Conservation (phyloP, 352 stramenopile genomes). For the Globisporangium abappressorium region DNA sequence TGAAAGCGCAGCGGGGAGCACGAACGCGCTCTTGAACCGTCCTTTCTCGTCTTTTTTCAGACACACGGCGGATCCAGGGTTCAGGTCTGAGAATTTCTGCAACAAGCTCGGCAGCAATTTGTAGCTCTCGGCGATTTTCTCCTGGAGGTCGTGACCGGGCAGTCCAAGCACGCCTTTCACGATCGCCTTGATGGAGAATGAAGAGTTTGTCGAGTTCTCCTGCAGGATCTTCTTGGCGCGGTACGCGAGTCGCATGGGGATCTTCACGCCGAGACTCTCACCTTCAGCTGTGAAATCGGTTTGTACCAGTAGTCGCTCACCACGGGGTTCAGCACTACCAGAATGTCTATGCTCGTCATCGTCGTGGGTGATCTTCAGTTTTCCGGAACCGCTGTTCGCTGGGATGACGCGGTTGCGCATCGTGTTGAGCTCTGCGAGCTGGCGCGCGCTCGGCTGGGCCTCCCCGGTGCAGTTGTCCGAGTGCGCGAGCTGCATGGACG, state of each 20-base stretch:
- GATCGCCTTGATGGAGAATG: slow-evolving; percentile 69
- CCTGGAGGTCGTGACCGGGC: slow-evolving; percentile 62
- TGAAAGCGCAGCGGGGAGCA: slow-evolving; percentile 61
- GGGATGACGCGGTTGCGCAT: slow-evolving; percentile 67
- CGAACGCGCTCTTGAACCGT: slow-evolving; percentile 69
- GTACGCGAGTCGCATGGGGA: slow-evolving; percentile 21
- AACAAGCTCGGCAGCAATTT: slow-evolving; percentile 78
- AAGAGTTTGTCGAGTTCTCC: slow-evolving; percentile 42
- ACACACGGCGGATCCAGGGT: slow-evolving; percentile 52
- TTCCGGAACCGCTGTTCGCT: slow-evolving; percentile 30
- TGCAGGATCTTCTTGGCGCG: slow-evolving; percentile 23
- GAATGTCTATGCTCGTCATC: not conserved
- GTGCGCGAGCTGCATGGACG: slow-evolving; percentile 83
- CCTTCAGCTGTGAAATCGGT: slow-evolving; percentile 16
- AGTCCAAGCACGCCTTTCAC: slow-evolving; percentile 66
- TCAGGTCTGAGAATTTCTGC: slow-evolving; percentile 70
- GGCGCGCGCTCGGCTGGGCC: slow-evolving; percentile 65
- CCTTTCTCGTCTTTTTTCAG: slow-evolving; percentile 61
- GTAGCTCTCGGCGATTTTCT: slow-evolving; percentile 80
- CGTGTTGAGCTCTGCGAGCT: slow-evolving; percentile 78
- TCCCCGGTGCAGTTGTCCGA: slow-evolving; percentile 59
- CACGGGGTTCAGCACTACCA: not conserved
- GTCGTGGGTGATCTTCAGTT: slow-evolving; percentile 54
- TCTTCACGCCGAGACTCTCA: slow-evolving; percentile 20
- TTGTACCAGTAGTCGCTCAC: not conserved